Evolutionary conservation across 176 grass and related monocot species (phyloP), one percentile per base, ranked within the genome.

Genomic region (Pharus latifolius): DNA sequence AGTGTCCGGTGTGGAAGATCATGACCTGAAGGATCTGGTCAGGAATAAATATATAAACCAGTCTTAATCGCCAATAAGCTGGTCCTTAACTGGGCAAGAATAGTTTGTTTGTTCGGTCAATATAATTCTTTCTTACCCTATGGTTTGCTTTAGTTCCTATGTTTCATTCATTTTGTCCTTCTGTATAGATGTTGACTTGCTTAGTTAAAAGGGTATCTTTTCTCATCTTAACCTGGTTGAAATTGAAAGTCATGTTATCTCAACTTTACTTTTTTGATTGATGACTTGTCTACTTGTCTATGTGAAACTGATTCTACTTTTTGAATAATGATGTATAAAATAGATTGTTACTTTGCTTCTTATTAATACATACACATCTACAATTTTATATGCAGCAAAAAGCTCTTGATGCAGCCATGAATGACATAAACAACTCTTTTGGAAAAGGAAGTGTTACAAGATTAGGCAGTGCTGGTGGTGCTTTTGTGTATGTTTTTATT

Each of bases 371-470:
- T 57, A 46, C 3, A 29, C n/a, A 62, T 74, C 26, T 46, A 19
- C 62, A 50, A 73, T 73, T 76, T 62, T 62, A 74, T 78, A 26
- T 71, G 57, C 81, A 99, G 95, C 84, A 94, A 83, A 99, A 99
- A 76, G 87, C 84, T 76, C 76, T 94, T 57, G 95, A 99, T 78
- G 84, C 87, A 4, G 95, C 87, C 34, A 99, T 99, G 95, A 99
- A 76, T 79, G 95, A 99, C 41, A 99, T 99, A 83, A 99, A 94
- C 59, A 99, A 47, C 74, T 99, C 95, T 30, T 94, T 99, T 77
- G 95, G 95, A 37, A 99, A 94, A 76, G 95, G 90, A 85, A 94
- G 95, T 33, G 95, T 99, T 50, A 99, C 95, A 48, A 91, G 95
- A 85, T 79, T 99, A 83, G 95, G 95, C 50, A 99, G 90, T 73